Evolutionary conservation across 164 flowering plant genomes (phyloP), one percentile per base, ranked within the genome.

Genomic region (Cinnamomum chago): DNA sequence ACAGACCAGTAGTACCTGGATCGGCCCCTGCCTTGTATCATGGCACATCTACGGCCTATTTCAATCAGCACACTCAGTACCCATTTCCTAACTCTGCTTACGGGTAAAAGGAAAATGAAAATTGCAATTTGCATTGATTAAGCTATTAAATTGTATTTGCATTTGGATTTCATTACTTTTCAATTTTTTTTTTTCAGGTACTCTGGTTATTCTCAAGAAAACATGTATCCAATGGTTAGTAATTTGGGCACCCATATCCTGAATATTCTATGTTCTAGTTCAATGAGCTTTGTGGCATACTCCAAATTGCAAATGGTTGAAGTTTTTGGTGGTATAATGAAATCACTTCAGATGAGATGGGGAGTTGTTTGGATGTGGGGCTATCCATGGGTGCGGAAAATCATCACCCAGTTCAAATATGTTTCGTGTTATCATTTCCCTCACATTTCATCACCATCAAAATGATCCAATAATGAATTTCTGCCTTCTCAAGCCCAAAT

Each of bases 201-300:
- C 66, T 22, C 86, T 25, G 88, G 90, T 25, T 87, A 86, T 79
- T 80, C 94, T 55, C 94, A 86, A 67, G 91, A 87, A 25, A 66
- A 75, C 66, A 80, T 86, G 78, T 87, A 85, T 72, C 87, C 90
- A 17, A 65, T 86, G 92, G 94, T 90, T 62, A 81, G 89, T 83
- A 11, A 65, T 24, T 71, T 62, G 20, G n/a, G 5, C n/a, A 55
- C 60, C n/a, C 60, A 55, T 55, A 20, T 14, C n/a, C 60, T 40
- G 13, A 15, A 3, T 18, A 2, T 55, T 55, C 60, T 17, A 40
- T 40, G 47, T 20, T 55, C n/a, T 55, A 55, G 18, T 55, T 55
- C n/a, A 55, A 55, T 55, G 17, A 11, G 60, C 5, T 0, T 18
- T 55, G 17, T 55, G 60, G 60, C 5, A 3, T 40, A 40, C 11